Base-by-base conservation (phyloP, 2,329 filamentous ascomycete species). In the Trichoderma afroharzianum region DNA sequence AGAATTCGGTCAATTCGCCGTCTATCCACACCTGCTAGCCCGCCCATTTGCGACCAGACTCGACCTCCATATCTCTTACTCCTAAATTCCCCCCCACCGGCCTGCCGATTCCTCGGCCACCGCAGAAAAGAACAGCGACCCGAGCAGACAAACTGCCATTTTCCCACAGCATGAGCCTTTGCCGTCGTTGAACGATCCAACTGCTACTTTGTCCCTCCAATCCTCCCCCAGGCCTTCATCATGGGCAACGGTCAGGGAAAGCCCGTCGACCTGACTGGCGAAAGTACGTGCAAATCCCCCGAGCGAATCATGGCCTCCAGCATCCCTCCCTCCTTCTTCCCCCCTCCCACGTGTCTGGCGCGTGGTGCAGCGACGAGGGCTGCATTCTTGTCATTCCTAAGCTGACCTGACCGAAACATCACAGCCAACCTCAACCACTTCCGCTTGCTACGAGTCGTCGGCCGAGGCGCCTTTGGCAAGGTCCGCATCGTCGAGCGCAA, bases 201-300 rank as follows among this genome's bases (percentile, higher is more conserved):
- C 57, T 68, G 57, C 57, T 62, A 43, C 39, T 43, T 62, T 62
- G 43, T 70, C 75, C 72, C 74, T 75, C 78, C 74, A 74, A 50
- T 59, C 50, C 71, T 73, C 76, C 76, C 75, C 75, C 72, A 75
- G 74, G 72, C 74, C 73, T 73, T 68, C 74, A 97, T 96, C 74
- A 98, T 98, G 95, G 95, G 95, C 81, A 98, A 98, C 85, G 92
- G 91, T 81, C 94, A 95, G 83, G 95, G 95, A 83, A 98, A 98
- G 83, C 93, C 93, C 83, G 90, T 97, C 85, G 92, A 94, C 81
- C 91, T 95, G 84, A 93, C 92, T 84, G 95, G 97, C 85, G 93
- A 97, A 91, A 93, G 94, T 97, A 85, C 68, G 80, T 77, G 59
- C 47, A 57, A 36, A 53, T 24, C 53, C 32, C 53, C 53, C 61